Evolutionary conservation across 2,329 filamentous ascomycete genomes (phyloP).

Genomic region (Xylariaceae sp.): DNA sequence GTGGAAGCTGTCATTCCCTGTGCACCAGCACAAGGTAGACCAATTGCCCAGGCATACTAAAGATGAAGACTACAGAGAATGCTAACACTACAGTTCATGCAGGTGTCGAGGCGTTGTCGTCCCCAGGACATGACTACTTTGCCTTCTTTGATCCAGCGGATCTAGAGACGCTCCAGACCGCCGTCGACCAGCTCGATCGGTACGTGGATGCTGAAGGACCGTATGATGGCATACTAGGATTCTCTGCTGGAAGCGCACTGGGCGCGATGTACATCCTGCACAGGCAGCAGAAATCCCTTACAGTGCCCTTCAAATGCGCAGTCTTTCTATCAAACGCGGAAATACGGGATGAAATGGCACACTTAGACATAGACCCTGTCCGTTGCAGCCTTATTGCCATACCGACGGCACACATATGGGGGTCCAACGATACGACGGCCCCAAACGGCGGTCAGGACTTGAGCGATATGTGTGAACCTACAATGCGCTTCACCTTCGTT

Average conservation of each 20-base stretch:
- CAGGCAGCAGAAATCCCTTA: neutral
- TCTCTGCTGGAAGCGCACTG: neutral
- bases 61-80: neutral
- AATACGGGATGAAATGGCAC: neutral
- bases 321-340: constrained; percentile 1
- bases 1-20: constrained; percentile 1
- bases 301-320: constrained; percentile 1
- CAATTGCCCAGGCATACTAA: neutral
- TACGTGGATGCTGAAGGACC: neutral
- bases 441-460: neutral
- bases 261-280: neutral
- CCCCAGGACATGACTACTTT: neutral
- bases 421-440: neutral
- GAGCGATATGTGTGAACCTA: neutral
- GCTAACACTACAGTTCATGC: no score
- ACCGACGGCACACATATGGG: neutral
- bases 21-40: neutral
- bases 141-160: neutral
- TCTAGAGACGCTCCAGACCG: neutral
- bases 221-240: neutral
- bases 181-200: constrained; percentile 1
- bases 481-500: neutral
- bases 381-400: neutral
- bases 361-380: neutral
- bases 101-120: neutral